These are phyloP conservation scores for Apiospora marii DNA, from an alignment of 2,329 filamentous ascomycete genomes.

Conservation along the genomic window DNA sequence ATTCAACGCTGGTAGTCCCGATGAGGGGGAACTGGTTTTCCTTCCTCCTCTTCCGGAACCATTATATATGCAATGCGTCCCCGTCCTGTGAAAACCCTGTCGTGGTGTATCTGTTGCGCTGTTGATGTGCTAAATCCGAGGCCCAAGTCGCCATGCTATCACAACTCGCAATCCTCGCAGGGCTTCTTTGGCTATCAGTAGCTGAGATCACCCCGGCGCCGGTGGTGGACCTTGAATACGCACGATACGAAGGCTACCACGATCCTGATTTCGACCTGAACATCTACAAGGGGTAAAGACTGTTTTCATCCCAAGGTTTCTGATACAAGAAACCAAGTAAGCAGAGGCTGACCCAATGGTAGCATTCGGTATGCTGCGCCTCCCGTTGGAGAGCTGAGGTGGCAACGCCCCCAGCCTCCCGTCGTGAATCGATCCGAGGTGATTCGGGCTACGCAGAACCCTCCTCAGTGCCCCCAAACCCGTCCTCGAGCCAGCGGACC, in stretches of 20 bases:
- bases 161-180: conserved; percentile 2
- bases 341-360: conserved; percentile 1
- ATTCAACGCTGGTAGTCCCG: background rate
- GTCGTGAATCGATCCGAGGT: conserved; percentile 40
- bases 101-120: background rate
- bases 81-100: background rate
- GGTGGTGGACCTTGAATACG: conserved; percentile 54
- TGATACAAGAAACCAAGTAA: background rate
- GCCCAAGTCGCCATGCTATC: background rate
- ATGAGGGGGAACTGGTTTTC: conserved; percentile 1
- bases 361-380: conserved; percentile 55
- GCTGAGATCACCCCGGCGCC: conserved; percentile 1
- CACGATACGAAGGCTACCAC: conserved; percentile 51
- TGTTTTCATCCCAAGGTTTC: background rate
- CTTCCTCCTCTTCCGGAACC: background rate
- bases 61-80: conserved; percentile 1
- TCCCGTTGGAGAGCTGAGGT: conserved; percentile 52
- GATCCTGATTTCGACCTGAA: conserved; percentile 50
- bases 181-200: background rate
- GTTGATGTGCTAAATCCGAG: background rate
- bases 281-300: conserved; percentile 52
- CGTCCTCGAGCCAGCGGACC: background rate
- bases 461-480: conserved; percentile 45
- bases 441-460: conserved; percentile 42
- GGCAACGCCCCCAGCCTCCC: conserved; percentile 49